phyloP scores from a whole-genome alignment of 805 yeast species.

The Yarrowia bubula region DNA sequence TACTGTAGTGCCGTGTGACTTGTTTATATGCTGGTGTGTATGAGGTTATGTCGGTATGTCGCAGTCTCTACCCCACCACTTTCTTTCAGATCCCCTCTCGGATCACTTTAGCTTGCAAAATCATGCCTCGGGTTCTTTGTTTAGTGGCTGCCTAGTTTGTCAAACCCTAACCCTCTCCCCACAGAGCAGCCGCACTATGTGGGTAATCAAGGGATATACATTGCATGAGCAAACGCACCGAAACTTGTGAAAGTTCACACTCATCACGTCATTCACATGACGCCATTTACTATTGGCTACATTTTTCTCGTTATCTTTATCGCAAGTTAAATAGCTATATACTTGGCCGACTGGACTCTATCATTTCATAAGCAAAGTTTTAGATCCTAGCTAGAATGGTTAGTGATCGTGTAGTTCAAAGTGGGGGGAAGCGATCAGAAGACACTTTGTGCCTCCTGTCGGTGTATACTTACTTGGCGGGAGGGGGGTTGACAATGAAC shows the following conservation, averaged over 20 bases:
- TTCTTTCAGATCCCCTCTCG: neutral
- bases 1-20: too few species aligned
- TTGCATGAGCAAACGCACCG: neutral
- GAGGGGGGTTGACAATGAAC: slow-evolving; percentile 51
- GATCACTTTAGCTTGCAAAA: neutral
- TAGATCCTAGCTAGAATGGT: slow-evolving; percentile 27
- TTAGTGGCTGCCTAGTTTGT: neutral
- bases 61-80: neutral
- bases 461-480: slow-evolving; percentile 35
- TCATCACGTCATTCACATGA: too few species aligned
- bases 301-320: neutral
- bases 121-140: slow-evolving; percentile 5
- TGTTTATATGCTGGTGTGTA: neutral
- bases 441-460: slow-evolving; percentile 4
- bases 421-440: neutral
- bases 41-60: neutral
- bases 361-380: slow-evolving; percentile 14
- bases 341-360: slow-evolving; percentile 19
- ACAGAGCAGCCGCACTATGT: neutral
- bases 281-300: neutral
- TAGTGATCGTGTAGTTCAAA: slow-evolving; percentile 26
- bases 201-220: neutral
- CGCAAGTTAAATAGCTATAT: slow-evolving; percentile 20
- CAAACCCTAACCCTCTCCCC: slow-evolving; percentile 16
- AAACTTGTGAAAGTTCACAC: neutral